Evolutionary conservation across 176 grass and related monocot genomes (phyloP), one percentile per base, ranked within the genome.

Genomic region (Musa itinerans): DNA sequence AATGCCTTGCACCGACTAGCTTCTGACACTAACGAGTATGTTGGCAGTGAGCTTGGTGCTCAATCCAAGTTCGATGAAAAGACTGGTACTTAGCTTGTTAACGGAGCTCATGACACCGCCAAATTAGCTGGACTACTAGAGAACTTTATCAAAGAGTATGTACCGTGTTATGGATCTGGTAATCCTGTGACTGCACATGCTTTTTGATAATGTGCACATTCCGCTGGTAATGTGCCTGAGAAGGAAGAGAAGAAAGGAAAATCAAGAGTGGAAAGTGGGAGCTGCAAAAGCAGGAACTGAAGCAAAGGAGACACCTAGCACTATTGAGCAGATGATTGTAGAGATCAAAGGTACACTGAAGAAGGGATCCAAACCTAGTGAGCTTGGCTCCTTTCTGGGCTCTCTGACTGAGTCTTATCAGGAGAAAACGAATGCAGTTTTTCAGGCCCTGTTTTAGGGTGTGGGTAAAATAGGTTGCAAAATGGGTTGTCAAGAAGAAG

Each of bases 61-160:
- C 87, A 90, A 10, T 92, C 89, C 0, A 96, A 83, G 14, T 88
- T 92, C 81, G 89, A 96, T 81, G 69, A 75, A 11, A 92, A 86
- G 57, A 79, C 79, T 23, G 93, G 93, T 10, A 77, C 20, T 48
- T 90, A 80, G 8, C 50, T 97, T 29, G 88, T 97, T 58, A 89
- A 87, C 69, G 90, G 90, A 15, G 86, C 88, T 71, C 94, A 97
- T 74, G 94, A 97, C 58, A 90, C 90, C 53, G 67, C 80, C 53
- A 93, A 97, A 78, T 76, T 97, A 43, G 89, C 83, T 75, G 90
- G 74, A 6, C 86, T 98, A 52, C 81, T 93, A 20, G 94, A 97
- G 75, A 90, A 85, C 12, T 93, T 97, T 72, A 93, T 97, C 34
- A 89, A 87, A 77, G 92, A 92, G 84, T 97, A 93, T 53, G 90